Conservation (phyloP, 371 early-diverging fungal species). For the Choanephora cucurbitarum region DNA sequence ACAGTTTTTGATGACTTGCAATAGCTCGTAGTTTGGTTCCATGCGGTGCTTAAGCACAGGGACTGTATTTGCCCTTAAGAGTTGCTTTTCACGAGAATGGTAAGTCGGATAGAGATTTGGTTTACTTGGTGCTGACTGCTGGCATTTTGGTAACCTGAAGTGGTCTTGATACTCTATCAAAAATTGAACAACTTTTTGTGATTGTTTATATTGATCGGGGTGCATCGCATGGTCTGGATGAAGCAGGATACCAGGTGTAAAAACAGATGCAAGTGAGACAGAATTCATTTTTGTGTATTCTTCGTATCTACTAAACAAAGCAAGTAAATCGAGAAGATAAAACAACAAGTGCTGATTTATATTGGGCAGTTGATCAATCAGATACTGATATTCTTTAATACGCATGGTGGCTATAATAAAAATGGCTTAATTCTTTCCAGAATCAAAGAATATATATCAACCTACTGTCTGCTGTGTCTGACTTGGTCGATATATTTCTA, state of each 20-base stretch:
- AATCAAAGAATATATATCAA: neutral
- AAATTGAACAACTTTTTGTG: constrained; percentile 55
- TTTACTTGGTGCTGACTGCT: constrained; percentile 1
- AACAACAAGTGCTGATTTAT: constrained; percentile 61
- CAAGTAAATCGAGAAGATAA: constrained; percentile 60
- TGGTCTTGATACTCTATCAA: constrained; percentile 50
- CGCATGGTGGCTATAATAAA: no score
- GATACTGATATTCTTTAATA: constrained; percentile 46
- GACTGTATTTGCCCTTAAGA: constrained; percentile 24
- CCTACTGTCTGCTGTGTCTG: constrained; percentile 49
- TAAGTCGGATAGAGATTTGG: neutral
- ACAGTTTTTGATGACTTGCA: constrained; percentile 24
- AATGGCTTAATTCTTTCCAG: constrained; percentile 6
- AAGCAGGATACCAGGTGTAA: constrained; percentile 63
- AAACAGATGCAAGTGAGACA: constrained; percentile 52
- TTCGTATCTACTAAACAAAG: constrained; percentile 51
- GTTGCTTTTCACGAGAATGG: constrained; percentile 3
- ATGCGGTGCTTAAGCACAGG: constrained; percentile 25
- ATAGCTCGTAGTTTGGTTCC: constrained; percentile 19
- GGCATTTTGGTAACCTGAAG: constrained; percentile 27
- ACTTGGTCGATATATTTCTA: constrained; percentile 44
- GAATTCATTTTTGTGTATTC: constrained; percentile 25
- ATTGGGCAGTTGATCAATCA: constrained; percentile 53
- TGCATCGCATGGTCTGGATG: constrained; percentile 55
- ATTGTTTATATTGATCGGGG: constrained; percentile 55